Conservation (phyloP, 2,329 filamentous ascomycete genomes). For the Colletotrichum falcatum region DNA sequence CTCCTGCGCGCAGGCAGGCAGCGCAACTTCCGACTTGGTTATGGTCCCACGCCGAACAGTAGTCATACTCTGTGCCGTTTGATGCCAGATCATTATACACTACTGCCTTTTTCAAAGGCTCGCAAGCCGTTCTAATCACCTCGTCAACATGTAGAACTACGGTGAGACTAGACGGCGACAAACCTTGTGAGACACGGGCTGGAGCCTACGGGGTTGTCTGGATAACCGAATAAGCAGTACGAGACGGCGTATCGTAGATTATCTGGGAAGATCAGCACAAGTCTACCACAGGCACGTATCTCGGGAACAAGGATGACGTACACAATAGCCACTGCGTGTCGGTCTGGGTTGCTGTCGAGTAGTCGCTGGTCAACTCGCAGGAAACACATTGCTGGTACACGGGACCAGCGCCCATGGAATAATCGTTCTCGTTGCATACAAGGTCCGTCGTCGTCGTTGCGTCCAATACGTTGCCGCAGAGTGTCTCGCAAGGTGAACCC, state of each 20-base stretch:
- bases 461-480: constrained; percentile 66
- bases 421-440: constrained; percentile 58
- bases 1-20: constrained; percentile 57
- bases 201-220: constrained; percentile 55
- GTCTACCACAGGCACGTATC: not conserved
- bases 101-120: constrained; percentile 59
- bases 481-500: constrained; percentile 61
- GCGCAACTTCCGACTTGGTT: constrained; percentile 57
- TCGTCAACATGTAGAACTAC: not conserved
- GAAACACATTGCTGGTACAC: constrained; percentile 64
- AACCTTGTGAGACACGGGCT: constrained; percentile 67
- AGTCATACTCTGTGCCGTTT: constrained; percentile 61
- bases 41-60: constrained; percentile 63
- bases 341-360: constrained; percentile 56
- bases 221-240: constrained; percentile 66
- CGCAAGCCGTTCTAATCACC: constrained; percentile 63
- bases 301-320: constrained; percentile 52
- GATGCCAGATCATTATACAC: constrained; percentile 62
- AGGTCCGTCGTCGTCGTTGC: constrained; percentile 60
- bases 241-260: constrained; percentile 68
- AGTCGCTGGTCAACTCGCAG: constrained; percentile 65
- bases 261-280: constrained; percentile 53
- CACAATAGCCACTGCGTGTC: constrained; percentile 68
- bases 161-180: constrained; percentile 34
- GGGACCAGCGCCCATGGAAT: constrained; percentile 55